These are phyloP conservation scores for Dacryopinax spathularia DNA, from an alignment of 768 basidiomycete species.

Conservation along the genomic window DNA sequence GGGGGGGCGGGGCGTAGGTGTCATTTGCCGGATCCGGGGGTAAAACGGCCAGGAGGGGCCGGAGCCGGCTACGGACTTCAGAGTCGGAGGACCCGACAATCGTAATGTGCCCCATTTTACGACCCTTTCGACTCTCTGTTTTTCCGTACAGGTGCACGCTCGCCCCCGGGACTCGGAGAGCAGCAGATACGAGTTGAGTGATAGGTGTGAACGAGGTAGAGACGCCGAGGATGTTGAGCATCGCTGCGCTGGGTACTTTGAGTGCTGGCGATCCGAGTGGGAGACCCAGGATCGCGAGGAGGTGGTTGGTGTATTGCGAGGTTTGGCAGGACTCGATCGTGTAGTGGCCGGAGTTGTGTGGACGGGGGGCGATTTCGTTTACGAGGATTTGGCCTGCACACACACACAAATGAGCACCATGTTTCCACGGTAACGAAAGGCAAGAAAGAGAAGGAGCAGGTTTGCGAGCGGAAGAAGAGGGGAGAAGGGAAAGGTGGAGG, in stretches of 20 bases:
- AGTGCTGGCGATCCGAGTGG: constrained; percentile 80
- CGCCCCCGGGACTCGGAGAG: constrained; percentile 59
- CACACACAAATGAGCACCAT: background rate
- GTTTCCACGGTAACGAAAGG: background rate
- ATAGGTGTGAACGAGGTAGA: constrained; percentile 47
- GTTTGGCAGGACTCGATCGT: constrained; percentile 95
- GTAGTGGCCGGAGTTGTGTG: constrained; percentile 97
- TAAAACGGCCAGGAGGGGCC: constrained; percentile 54
- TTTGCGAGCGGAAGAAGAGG: background rate
- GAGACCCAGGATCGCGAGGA: constrained; percentile 80
- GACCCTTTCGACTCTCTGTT: constrained; percentile 66
- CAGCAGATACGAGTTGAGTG: constrained; percentile 35
- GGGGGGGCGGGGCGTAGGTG: constrained; percentile 36
- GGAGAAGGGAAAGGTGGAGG: background rate
- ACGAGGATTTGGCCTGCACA: constrained; percentile 55
- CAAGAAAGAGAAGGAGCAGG: background rate
- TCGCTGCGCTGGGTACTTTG: constrained; percentile 72
- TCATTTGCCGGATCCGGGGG: constrained; percentile 26
- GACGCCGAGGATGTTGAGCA: constrained; percentile 90
- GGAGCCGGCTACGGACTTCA: constrained; percentile 50
- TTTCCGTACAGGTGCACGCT: constrained; percentile 92
- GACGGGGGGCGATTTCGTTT: constrained; percentile 95
- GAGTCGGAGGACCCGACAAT: constrained; percentile 72
- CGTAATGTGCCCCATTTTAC: constrained; percentile 98
- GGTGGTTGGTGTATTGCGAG: constrained; percentile 95